phyloP scores from a whole-genome alignment of 495 filamentous ascomycete genomes.

The Neurospora cerealis region DNA sequence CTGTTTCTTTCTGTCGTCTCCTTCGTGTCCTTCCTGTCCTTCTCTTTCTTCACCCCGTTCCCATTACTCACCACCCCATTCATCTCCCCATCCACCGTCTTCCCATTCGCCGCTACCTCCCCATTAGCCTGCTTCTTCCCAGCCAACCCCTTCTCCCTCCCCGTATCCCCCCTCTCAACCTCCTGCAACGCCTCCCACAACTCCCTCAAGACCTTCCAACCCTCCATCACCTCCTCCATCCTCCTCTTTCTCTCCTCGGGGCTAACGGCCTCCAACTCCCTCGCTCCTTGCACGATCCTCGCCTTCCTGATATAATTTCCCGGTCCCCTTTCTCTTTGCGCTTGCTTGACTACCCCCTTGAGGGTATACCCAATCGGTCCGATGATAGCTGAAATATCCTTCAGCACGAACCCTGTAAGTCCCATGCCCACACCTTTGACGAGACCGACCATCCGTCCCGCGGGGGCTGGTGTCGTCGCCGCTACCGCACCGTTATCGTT shows the following conservation, averaged over 20 bases:
- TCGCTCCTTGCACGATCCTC: constrained; percentile 36
- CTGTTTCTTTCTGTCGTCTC: constrained; percentile 12
- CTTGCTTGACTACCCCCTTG: constrained; percentile 52
- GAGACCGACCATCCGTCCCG: constrained; percentile 47
- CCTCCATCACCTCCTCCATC: constrained; percentile 3
- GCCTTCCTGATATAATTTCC: constrained; percentile 38
- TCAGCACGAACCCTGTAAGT: constrained; percentile 61
- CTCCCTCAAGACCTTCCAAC: constrained; percentile 32
- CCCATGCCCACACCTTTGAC: constrained; percentile 65
- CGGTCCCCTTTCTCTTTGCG: constrained; percentile 36
- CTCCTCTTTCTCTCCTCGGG: constrained; percentile 17
- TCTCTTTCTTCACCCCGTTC: constrained; percentile 21
- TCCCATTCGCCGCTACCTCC: not conserved
- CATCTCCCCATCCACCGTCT: not conserved
- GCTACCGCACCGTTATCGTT: not conserved
- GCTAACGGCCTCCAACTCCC: constrained; percentile 23
- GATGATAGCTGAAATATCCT: constrained; percentile 53
- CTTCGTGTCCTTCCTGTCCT: constrained; percentile 18
- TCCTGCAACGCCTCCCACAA: constrained; percentile 30
- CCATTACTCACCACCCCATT: not conserved
- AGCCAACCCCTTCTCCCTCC: constrained; percentile 4
- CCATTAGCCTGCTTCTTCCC: not conserved
- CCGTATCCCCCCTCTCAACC: constrained; percentile 23
- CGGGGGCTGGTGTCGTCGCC: constrained; percentile 24
- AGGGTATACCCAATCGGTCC: constrained; percentile 56